These are phyloP conservation scores for Suillus discolor DNA, from an alignment of 768 basidiomycete species.

Conservation along the genomic window DNA sequence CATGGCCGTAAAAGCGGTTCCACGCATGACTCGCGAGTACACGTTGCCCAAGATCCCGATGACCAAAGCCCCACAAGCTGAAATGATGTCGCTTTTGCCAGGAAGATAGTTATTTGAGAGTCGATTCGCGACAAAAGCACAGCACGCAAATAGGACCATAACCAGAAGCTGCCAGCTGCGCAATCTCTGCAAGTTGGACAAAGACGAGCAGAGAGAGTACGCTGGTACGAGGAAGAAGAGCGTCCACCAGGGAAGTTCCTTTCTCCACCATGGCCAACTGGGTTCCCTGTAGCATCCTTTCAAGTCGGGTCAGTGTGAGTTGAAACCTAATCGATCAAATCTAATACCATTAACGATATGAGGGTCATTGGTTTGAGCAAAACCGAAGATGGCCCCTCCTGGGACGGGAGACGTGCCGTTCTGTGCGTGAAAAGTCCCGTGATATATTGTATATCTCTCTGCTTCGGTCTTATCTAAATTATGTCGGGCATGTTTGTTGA, in stretches of 20 bases:
- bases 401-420: constrained; percentile 48
- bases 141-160: constrained; percentile 79
- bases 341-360: constrained; percentile 1
- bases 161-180: constrained; percentile 66
- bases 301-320: background rate
- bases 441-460: constrained; percentile 46
- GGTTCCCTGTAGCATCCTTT: constrained; percentile 77
- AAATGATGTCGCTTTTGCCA: constrained; percentile 71
- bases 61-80: constrained; percentile 76
- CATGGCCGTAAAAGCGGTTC: constrained; percentile 89
- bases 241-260: constrained; percentile 83
- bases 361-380: constrained; percentile 38
- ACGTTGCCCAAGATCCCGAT: constrained; percentile 80
- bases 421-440: constrained; percentile 53
- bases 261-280: constrained; percentile 75
- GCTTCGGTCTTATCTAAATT: constrained; percentile 33
- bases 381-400: constrained; percentile 49
- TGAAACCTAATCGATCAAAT: background rate
- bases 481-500: constrained; percentile 59
- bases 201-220: constrained; percentile 72
- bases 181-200: constrained; percentile 75
- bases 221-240: constrained; percentile 75
- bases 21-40: constrained; percentile 75
- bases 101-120: constrained; percentile 61
- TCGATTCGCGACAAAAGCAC: constrained; percentile 71